Conservation (phyloP, 176 grass and related monocot species). For the Carex pumila region DNA sequence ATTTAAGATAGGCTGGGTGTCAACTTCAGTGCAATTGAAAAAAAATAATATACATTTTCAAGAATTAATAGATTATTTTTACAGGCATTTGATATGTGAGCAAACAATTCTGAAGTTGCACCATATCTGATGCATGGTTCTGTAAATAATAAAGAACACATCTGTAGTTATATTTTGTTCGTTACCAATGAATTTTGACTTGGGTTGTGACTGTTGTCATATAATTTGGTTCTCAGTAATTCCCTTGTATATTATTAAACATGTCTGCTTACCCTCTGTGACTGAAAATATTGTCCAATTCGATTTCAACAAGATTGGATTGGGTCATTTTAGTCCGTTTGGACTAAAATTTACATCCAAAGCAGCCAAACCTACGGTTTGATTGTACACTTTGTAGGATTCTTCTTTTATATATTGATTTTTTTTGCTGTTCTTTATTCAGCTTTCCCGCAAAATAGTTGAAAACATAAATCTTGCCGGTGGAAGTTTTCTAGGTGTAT, state of each 20-base stretch:
- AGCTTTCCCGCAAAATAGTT: slow-evolving; percentile 83
- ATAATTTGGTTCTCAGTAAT: background rate
- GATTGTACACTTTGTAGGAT: background rate
- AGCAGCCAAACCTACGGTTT: background rate
- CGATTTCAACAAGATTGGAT: background rate
- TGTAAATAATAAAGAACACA: background rate
- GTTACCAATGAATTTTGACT: background rate
- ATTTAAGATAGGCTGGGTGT: background rate
- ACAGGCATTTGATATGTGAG: background rate
- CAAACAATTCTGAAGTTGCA: background rate
- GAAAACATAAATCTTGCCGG: slow-evolving; percentile 97
- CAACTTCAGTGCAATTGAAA: background rate
- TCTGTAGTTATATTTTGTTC: background rate
- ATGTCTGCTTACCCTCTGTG: background rate
- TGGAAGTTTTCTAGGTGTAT: slow-evolving; percentile 90
- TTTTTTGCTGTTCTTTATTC: slow-evolving; percentile 16
- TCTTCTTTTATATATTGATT: background rate
- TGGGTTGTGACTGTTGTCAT: background rate
- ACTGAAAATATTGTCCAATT: background rate
- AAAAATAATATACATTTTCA: background rate
- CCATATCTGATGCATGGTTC: background rate
- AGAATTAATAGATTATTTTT: background rate
- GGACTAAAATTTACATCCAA: background rate
- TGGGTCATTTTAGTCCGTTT: background rate
- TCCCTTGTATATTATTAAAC: background rate